Conservation (phyloP, 163 green algal genomes). For the Chlamydomonas reinhardtii region DNA sequence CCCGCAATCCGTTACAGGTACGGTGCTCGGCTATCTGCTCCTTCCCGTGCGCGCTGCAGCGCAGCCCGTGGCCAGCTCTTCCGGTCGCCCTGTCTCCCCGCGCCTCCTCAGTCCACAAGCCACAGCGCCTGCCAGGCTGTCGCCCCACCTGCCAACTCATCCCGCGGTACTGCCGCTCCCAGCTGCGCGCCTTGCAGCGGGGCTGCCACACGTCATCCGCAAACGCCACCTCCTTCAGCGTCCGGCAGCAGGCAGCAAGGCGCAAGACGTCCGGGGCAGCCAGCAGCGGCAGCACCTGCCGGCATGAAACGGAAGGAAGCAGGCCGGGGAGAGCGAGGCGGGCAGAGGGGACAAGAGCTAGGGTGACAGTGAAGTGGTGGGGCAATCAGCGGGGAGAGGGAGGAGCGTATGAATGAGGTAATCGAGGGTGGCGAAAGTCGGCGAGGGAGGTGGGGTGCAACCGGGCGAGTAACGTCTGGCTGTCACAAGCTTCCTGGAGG, state of each 20-base stretch:
- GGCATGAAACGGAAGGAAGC: background rate
- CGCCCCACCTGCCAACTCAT: conserved; percentile 14
- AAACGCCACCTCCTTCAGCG: background rate
- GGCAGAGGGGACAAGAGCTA: too few relatives aligned
- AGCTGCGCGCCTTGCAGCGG: conserved; percentile 21
- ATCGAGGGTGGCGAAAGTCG: too few relatives aligned
- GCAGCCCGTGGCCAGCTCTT: background rate
- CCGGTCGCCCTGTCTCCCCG: too few relatives aligned
- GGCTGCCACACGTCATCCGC: conserved; percentile 10
- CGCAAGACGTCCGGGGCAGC: background rate
- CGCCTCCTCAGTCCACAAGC: too few relatives aligned
- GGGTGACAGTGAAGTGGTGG: too few relatives aligned
- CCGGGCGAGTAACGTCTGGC: too few relatives aligned
- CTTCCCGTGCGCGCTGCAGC: background rate
- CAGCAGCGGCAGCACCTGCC: conserved; percentile 9
- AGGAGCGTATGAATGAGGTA: too few relatives aligned
- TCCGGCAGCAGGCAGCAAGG: conserved; percentile 7
- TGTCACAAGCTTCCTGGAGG: background rate
- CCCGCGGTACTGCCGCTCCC: background rate
- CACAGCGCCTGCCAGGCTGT: too few relatives aligned
- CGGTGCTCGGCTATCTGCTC: background rate
- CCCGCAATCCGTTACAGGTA: too few relatives aligned
- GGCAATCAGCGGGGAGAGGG: too few relatives aligned
- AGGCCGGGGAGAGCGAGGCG: background rate
- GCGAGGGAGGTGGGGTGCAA: too few relatives aligned